Conservation (phyloP, 2,329 filamentous ascomycete species). For the Volutella citrinella region DNA sequence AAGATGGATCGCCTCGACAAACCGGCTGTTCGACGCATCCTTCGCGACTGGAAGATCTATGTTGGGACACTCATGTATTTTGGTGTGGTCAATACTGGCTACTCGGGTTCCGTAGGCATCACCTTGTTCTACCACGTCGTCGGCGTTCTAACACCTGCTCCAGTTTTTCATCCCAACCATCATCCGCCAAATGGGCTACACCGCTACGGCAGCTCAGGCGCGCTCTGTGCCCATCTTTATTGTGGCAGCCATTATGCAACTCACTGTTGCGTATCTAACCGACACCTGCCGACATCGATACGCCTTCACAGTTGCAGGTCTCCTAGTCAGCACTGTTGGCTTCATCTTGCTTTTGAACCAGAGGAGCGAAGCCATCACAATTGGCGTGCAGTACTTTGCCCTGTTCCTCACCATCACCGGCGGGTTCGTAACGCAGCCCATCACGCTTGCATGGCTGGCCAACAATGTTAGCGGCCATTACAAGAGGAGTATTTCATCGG, state of each 20-base stretch:
- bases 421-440: slow-evolving; percentile 52
- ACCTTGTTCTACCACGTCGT: too few species aligned
- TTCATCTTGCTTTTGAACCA: slow-evolving; percentile 51
- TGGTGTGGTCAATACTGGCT: neutral
- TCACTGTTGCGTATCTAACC: slow-evolving; percentile 40
- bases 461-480: slow-evolving; percentile 58
- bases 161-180: slow-evolving; percentile 1
- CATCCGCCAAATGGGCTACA: neutral
- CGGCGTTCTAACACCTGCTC: too few species aligned
- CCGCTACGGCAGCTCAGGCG: slow-evolving; percentile 33
- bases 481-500: slow-evolving; percentile 52
- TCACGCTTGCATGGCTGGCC: slow-evolving; percentile 53
- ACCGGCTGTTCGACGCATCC: too few species aligned
- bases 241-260: slow-evolving; percentile 28
- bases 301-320: slow-evolving; percentile 50
- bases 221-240: slow-evolving; percentile 36
- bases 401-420: slow-evolving; percentile 53
- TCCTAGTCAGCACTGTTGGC: slow-evolving; percentile 47
- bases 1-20: too few species aligned
- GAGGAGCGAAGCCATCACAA: slow-evolving; percentile 18
- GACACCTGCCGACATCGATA: slow-evolving; percentile 52
- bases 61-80: neutral
- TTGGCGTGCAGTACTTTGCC: slow-evolving; percentile 48
- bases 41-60: neutral
- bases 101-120: too few species aligned